These are phyloP conservation scores for Alternaria conjuncta DNA, from an alignment of 2,329 filamentous ascomycete genomes.

Conservation along the genomic window DNA sequence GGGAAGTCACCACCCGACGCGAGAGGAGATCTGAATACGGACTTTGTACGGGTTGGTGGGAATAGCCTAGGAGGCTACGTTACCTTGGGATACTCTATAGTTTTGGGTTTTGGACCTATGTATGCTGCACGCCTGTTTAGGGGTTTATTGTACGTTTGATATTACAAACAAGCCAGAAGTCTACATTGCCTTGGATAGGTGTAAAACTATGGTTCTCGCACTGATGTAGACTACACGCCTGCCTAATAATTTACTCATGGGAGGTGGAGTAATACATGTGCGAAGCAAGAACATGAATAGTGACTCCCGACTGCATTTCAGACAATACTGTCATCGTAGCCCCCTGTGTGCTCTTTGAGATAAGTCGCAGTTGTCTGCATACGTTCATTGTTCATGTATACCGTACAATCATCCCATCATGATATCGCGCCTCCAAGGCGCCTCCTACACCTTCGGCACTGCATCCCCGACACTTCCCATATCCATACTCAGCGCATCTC, in stretches of 20 bases:
- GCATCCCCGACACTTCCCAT: constrained; percentile 38
- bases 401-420: not conserved
- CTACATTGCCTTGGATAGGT: not conserved
- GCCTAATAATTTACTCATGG: rapidly evolving
- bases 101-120: too few species aligned
- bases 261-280: not conserved
- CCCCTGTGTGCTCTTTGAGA: not conserved
- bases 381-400: not conserved
- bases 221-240: not conserved
- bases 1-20: not conserved
- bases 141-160: not conserved
- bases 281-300: not conserved
- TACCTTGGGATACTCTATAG: not conserved
- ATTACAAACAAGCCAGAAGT: not conserved
- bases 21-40: not conserved
- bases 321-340: not conserved
- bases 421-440: not conserved
- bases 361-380: too few species aligned
- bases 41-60: too few species aligned
- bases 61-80: not conserved
- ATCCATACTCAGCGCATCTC: constrained; percentile 48
- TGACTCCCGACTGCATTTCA: not conserved
- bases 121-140: not conserved
- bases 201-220: not conserved
- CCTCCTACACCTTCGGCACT: constrained; percentile 9